Conservation (phyloP, 139 green algal genomes). For the Chlamydomonas incerta region DNA sequence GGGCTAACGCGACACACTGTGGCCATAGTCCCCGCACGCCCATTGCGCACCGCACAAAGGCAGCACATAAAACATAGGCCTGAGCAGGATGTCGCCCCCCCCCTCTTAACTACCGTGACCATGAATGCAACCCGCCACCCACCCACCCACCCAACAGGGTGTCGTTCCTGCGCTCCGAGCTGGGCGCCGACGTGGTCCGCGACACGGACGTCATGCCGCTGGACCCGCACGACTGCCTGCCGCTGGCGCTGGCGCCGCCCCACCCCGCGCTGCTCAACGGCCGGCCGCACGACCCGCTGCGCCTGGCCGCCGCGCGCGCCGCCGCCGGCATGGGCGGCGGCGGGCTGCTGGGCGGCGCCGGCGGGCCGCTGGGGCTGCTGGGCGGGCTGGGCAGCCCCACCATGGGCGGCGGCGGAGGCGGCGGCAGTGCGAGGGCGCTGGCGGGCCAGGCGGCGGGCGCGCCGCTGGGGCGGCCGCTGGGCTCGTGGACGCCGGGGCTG, state of each 20-base stretch:
- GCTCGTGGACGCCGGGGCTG: background rate
- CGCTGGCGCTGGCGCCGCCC: conserved; percentile 10
- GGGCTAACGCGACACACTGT: too few relatives aligned
- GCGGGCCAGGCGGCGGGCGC: background rate
- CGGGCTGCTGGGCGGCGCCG: background rate
- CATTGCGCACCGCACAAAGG: too few relatives aligned
- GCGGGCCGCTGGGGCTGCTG: background rate
- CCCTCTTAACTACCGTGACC: too few relatives aligned
- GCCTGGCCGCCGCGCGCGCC: conserved; percentile 4
- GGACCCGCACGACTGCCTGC: conserved; percentile 64
- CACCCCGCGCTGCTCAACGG: conserved; percentile 29
- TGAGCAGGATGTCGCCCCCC: too few relatives aligned
- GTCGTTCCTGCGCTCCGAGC: conserved; percentile 87
- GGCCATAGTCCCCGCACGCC: too few relatives aligned
- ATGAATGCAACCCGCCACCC: too few relatives aligned
- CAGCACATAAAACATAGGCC: too few relatives aligned
- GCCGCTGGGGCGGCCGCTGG: background rate
- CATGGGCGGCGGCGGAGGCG: background rate
- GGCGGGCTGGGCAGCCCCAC: background rate
- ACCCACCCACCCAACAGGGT: too few relatives aligned
- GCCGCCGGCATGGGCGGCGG: background rate
- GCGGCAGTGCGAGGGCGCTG: background rate
- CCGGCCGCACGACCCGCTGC: conserved; percentile 1
- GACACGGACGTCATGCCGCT: conserved; percentile 81
- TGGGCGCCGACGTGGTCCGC: conserved; percentile 86